Percentiles rank a stretch among this genome's conserved stretches.
Conservation (phyloP, 2,329 filamentous ascomycete species). For the Hypoxylon sp. region DNA sequence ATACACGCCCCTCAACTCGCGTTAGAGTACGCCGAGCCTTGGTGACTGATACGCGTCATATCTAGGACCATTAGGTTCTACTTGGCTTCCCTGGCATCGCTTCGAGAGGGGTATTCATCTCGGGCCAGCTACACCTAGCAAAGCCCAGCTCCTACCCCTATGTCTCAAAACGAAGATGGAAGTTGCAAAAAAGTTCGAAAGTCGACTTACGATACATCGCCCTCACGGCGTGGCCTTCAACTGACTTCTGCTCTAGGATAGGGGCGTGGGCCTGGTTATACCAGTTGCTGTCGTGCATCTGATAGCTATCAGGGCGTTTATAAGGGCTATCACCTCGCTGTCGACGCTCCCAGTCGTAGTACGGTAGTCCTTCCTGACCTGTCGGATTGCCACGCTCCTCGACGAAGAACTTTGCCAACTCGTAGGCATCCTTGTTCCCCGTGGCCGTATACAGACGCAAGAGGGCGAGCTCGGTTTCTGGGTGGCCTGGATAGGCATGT, state of each 20-base stretch:
- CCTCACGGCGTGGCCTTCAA: constrained; percentile 73
- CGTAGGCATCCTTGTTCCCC: constrained; percentile 57
- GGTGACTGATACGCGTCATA: neutral
- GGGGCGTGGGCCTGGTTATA: constrained; percentile 72
- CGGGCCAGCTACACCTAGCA: neutral
- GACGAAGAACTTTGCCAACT: constrained; percentile 70
- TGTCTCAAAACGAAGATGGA: neutral
- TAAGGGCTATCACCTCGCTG: constrained; percentile 65
- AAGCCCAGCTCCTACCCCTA: neutral
- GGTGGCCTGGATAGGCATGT: constrained; percentile 74
- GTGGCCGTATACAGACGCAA: constrained; percentile 58
- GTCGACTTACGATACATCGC: constrained; percentile 65
- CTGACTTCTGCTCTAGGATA: constrained; percentile 66
- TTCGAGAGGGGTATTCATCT: neutral
- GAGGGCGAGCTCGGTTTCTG: constrained; percentile 66
- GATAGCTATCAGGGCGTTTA: constrained; percentile 64
- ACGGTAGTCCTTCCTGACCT: constrained; percentile 65
- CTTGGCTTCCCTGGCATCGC: neutral
- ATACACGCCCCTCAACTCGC: neutral
- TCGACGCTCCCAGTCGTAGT: constrained; percentile 69
- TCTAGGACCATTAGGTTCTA: neutral
- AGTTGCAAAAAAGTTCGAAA: constrained; percentile 1
- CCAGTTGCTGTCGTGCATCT: constrained; percentile 59
- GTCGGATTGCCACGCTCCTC: constrained; percentile 69
- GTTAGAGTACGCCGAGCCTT: constrained; percentile 11